Conservation (phyloP, 257 asterid genomes). For the Salvia hispanica region DNA sequence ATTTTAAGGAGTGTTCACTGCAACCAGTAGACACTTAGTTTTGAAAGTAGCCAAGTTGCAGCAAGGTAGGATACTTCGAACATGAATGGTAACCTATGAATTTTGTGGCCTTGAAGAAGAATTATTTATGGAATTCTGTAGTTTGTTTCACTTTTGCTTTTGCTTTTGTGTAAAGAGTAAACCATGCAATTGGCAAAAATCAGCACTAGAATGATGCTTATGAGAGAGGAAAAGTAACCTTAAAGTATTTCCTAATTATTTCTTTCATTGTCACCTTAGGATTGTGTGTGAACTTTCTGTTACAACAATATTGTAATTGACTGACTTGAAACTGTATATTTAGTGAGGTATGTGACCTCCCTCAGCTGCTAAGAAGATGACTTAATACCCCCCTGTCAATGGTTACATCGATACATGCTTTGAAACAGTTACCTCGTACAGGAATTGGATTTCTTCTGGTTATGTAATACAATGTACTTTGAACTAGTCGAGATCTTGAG, state of each 20-base stretch:
- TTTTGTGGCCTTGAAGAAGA: not conserved
- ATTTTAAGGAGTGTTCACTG: constrained; percentile 3
- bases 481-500: not conserved
- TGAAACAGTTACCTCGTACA: constrained; percentile 8
- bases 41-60: not conserved
- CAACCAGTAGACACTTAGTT: not conserved
- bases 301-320: constrained; percentile 1
- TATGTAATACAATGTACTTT: constrained; percentile 12
- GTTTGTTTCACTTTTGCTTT: not conserved
- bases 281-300: constrained; percentile 8
- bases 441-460: not conserved
- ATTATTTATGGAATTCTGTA: not conserved
- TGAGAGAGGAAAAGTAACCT: constrained; percentile 2
- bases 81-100: not conserved
- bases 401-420: not conserved
- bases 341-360: not conserved
- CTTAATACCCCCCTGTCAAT: not conserved
- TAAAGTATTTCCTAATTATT: not conserved
- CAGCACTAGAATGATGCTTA: constrained; percentile 10
- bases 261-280: constrained; percentile 4
- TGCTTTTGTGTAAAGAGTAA: constrained; percentile 10
- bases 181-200: not conserved
- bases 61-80: not conserved
- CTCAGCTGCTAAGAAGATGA: constrained; percentile 8
- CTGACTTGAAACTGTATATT: not conserved